These are phyloP conservation scores for Beauveria caledonica DNA, from an alignment of 2,329 filamentous ascomycete genomes.

Conservation along the genomic window DNA sequence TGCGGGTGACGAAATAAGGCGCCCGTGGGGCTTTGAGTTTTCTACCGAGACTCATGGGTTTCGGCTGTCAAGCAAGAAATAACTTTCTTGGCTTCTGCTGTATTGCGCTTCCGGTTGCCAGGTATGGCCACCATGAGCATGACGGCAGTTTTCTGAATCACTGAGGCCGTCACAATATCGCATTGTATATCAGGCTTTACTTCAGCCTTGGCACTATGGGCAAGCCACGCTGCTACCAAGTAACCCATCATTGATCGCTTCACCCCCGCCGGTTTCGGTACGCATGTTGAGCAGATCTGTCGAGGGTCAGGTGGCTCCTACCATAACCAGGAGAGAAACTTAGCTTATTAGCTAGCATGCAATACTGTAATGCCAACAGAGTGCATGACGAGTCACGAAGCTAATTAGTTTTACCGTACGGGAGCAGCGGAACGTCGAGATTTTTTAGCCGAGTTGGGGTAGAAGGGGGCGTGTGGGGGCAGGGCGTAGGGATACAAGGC, in stretches of 20 bases:
- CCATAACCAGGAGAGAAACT: background rate
- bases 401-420: background rate
- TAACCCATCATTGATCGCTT: background rate
- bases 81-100: background rate
- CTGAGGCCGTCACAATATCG: background rate
- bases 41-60: background rate
- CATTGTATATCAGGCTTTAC: background rate
- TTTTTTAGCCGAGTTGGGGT: constrained; percentile 5
- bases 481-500: background rate
- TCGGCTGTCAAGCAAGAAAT: background rate
- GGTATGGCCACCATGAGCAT: background rate
- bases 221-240: background rate
- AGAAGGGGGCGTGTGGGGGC: constrained; percentile 7
- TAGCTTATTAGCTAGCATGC: background rate
- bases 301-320: background rate
- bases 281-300: background rate
- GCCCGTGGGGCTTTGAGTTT: background rate
- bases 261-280: background rate
- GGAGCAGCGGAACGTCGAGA: constrained; percentile 7
- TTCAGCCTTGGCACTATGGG: background rate
- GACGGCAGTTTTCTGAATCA: background rate
- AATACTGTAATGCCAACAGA: background rate
- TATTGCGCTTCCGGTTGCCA: background rate
- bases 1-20: constrained; percentile 4
- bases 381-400: constrained; percentile 6